phyloP scores from a whole-genome alignment of 495 filamentous ascomycete species.

The Baudoinia panamericana region DNA sequence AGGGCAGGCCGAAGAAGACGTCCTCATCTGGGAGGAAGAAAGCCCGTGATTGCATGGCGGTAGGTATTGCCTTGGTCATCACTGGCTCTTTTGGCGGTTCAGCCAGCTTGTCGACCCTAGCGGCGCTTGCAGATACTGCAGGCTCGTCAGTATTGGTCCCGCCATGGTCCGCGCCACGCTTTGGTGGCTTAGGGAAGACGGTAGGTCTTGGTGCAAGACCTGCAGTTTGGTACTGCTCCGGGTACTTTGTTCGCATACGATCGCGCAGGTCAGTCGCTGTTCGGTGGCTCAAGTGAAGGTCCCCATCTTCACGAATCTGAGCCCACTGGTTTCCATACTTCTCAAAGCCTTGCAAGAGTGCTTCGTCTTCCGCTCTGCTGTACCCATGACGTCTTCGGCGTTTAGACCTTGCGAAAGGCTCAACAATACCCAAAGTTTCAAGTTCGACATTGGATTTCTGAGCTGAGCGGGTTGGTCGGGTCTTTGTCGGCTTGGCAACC shows the following conservation, averaged over 20 bases:
- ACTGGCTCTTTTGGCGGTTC: conserved; percentile 2
- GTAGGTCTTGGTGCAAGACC: conserved; percentile 19
- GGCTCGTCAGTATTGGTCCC: not conserved
- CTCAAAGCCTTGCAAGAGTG: conserved; percentile 61
- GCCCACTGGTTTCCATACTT: conserved; percentile 71
- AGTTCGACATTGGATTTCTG: conserved; percentile 37
- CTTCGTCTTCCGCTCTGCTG: conserved; percentile 60
- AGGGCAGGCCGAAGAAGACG: conserved; percentile 19
- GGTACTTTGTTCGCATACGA: conserved; percentile 67
- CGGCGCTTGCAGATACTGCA: not conserved
- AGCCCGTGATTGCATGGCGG: conserved; percentile 8
- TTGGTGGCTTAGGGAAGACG: conserved; percentile 11
- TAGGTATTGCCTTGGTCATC: conserved; percentile 12
- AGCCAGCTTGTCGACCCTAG: not conserved
- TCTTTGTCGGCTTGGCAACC: conserved; percentile 21
- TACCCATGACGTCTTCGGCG: conserved; percentile 47
- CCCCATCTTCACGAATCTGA: conserved; percentile 57
- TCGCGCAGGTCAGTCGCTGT: conserved; percentile 71
- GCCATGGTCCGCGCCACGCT: not conserved
- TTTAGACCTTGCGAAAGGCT: conserved; percentile 40
- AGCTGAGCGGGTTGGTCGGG: conserved; percentile 12
- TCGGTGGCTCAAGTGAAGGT: conserved; percentile 51
- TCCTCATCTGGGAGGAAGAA: conserved; percentile 6
- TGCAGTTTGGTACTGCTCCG: conserved; percentile 51
- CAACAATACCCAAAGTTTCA: conserved; percentile 41